Evolutionary conservation across 2,329 filamentous ascomycete species (phyloP), one percentile per base, ranked within the genome.

Genomic region (Clonostachys solani): DNA sequence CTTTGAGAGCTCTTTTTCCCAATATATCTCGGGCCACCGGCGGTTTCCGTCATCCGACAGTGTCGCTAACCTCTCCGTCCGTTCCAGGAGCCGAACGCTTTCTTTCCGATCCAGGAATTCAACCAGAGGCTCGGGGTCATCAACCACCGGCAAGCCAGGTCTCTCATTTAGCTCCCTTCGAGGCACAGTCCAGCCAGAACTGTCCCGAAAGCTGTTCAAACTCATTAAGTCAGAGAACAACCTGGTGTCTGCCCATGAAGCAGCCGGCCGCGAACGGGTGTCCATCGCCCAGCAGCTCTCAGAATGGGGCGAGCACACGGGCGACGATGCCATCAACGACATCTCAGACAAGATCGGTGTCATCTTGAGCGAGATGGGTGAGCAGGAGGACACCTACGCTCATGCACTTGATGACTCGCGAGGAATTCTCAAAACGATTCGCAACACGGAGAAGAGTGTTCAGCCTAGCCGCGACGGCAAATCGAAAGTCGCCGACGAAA

Each of bases 261-360:
- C 82, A 7, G 94, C 92, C 7, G 89, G 85, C 43, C 87, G 86
- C 50, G 92, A 96, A 73, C 88, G 91, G 48, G 72, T 89, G 50
- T 82, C 83, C 44, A 91, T 97, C 60, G 94, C 92, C 15, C 83
- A 84, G 12, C 92, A 97, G 72, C 81, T 99, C 41, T 95, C 90
- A 8, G 92, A 97, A 56, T 99, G 94, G 94, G 94, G 94, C 49
- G 92, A 97, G 71, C 81, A 88, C 50, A 96, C 92, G 3, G 81
- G 83, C 46, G 94, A 99, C 60, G 90, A 95, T 51, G 83, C 84
- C 45, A 77, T 97, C 59, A 90, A 83, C 45, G 94, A 97, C 63
- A 81, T 99, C 56, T 91, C 88, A 49, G 94, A 97, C 77, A 99
- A 99, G 77, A 78, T 99, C 45, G 94, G 91, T 45, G 92, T 97